phyloP scores from a whole-genome alignment of 2,329 filamentous ascomycete genomes.

The Microdochium nivale region DNA sequence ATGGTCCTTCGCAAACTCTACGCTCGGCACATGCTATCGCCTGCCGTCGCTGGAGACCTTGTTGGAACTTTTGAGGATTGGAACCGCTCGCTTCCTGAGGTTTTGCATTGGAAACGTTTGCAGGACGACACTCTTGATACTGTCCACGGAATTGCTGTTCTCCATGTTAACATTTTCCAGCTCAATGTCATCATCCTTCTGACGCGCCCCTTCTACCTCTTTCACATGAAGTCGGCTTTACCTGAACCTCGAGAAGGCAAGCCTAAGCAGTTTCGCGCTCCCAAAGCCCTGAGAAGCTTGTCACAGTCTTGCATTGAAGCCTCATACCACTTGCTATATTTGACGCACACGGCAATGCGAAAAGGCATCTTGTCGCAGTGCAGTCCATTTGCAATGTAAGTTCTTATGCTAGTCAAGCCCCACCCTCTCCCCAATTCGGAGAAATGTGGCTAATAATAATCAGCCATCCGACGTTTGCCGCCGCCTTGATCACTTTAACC shows the following conservation, averaged over 20 bases:
- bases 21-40: conserved; percentile 49
- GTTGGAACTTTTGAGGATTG: conserved; percentile 42
- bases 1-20: conserved; percentile 51
- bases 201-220: conserved; percentile 56
- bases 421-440: no score
- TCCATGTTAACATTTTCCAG: conserved; percentile 54
- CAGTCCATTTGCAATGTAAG: conserved; percentile 50
- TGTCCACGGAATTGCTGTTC: conserved; percentile 46
- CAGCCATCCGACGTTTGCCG: conserved; percentile 49
- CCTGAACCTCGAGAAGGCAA: conserved; percentile 19
- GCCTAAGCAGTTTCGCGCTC: conserved; percentile 17
- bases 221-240: conserved; percentile 37
- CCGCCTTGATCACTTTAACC: conserved; percentile 43
- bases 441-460: background rate
- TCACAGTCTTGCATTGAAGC: conserved; percentile 42
- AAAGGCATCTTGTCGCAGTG: conserved; percentile 37
- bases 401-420: no score
- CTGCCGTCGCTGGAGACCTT: conserved; percentile 47
- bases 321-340: conserved; percentile 38
- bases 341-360: conserved; percentile 35
- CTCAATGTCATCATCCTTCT: conserved; percentile 55
- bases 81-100: conserved; percentile 36
- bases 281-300: conserved; percentile 32
- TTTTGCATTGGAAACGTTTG: conserved; percentile 42
- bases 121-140: conserved; percentile 27